Evolutionary conservation across 2,329 filamentous ascomycete species (phyloP).

Genomic region (Cladosporium sp.): DNA sequence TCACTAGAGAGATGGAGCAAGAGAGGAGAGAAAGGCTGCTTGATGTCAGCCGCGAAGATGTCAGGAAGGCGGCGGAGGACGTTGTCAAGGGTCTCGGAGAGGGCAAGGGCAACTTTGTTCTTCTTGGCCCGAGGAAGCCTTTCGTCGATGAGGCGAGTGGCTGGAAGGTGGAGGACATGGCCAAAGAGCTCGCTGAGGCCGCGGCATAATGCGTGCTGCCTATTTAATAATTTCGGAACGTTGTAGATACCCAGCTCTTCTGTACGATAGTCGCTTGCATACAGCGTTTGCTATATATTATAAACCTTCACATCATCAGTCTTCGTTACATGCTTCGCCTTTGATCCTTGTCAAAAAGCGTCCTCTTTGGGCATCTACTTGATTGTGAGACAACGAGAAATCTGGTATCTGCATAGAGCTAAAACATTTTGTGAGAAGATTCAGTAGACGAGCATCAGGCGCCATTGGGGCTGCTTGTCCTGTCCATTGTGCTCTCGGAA

Average conservation of each 20-base stretch:
- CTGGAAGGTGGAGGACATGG: constrained; percentile 73
- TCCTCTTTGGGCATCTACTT: too few species aligned
- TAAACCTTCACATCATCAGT: too few species aligned
- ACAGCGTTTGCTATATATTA: too few species aligned
- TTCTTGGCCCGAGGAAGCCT: constrained; percentile 43
- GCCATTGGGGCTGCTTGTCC: too few species aligned
- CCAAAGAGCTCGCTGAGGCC: constrained; percentile 6
- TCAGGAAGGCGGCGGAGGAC: constrained; percentile 72
- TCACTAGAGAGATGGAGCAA: constrained; percentile 87
- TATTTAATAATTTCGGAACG: background rate
- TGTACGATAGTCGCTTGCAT: constrained; percentile 6
- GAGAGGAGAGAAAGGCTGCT: constrained; percentile 74
- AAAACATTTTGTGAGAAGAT: too few species aligned
- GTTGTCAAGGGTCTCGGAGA: constrained; percentile 52
- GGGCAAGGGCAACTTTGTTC: constrained; percentile 11
- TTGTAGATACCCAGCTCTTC: constrained; percentile 11
- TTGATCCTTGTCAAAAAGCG: too few species aligned
- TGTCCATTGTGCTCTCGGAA: too few species aligned
- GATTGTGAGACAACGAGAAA: too few species aligned
- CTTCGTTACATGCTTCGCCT: too few species aligned
- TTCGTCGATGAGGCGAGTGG: constrained; percentile 58
- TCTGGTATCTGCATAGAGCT: too few species aligned
- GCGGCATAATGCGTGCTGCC: background rate
- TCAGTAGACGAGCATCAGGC: too few species aligned
- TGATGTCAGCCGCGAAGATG: constrained; percentile 75